Base-by-base conservation (phyloP, 2,329 filamentous ascomycete species). In the Hypomyces rosellus region DNA sequence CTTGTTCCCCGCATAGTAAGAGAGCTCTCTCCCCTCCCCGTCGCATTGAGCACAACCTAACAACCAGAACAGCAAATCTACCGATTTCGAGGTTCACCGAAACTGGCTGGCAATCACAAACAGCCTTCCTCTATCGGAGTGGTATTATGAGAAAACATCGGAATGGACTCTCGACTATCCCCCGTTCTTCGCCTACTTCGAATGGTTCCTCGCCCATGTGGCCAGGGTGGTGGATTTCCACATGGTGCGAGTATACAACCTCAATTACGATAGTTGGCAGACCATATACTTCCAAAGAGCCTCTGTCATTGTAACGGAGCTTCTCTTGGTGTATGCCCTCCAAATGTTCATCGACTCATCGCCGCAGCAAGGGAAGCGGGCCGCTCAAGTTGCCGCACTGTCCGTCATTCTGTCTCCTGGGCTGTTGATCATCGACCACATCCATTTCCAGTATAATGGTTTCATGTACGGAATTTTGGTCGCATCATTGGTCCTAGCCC, bases 151-250 rank as follows among this genome's bases (percentile, higher is more conserved):
- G 76, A 86, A 91, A 72, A 96, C 91, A 2, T 99, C 93, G 52
- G 89, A 97, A 89, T 99, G 93, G 93, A 99, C 93, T 0, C 85
- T 99, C 63, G 93, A 99, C 73, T 99, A 99, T 66, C 93, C 93
- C 33, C 93, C 93, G 7, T 96, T 97, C 72, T 99, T 99, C 65
- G 93, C 93, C 59, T 91, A 88, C 66, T 96, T 97, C 71, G 93
- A 99, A 76, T 97, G 89, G 89, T 66, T 84, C 41, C 77, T 99
- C 61, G 93, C 92, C 43, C 88, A 93, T 61, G 74, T 84, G 51
- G 93, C 91, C 22, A 80, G 76, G 57, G 81, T 88, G 64, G 77
- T 82, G 55, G 91, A 99, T 65, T 82, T 88, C 20, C 80, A 77
- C 52, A 93, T 99, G 86, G 75, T 97, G 49, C 76, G 83, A 55